Conservation (phyloP, 805 yeast species). For the Kodamaea restingae region DNA sequence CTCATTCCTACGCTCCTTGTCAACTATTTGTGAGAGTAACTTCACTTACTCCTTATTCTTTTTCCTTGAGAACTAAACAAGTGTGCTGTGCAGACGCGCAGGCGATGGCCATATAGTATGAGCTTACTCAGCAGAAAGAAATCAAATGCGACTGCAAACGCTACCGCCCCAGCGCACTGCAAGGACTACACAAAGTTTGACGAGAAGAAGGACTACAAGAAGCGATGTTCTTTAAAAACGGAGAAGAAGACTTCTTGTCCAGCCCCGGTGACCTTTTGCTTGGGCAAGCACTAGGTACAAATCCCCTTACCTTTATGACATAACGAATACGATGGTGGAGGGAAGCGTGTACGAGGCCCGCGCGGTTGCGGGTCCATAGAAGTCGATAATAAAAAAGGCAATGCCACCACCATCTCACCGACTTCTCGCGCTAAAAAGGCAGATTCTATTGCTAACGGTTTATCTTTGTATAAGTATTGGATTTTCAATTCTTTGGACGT, state of each 20-base stretch:
- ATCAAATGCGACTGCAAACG: conserved; percentile 4
- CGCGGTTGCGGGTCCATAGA: not conserved
- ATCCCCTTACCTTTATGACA: not conserved
- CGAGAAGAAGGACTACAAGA: conserved; percentile 44
- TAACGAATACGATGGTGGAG: conserved; percentile 2
- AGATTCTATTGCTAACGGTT: conserved; percentile 4
- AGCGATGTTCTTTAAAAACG: conserved; percentile 34
- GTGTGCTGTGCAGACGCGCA: conserved; percentile 1
- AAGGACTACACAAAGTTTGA: conserved; percentile 30
- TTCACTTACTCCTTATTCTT: not conserved
- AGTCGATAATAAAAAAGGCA: conserved; percentile 2
- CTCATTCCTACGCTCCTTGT: not conserved
- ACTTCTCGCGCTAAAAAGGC: conserved; percentile 2
- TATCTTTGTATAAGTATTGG: conserved; percentile 4
- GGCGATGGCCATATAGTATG: conserved; percentile 65
- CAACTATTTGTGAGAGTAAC: not conserved
- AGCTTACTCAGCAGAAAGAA: conserved; percentile 10
- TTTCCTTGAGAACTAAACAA: not conserved
- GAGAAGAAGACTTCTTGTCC: conserved; percentile 15
- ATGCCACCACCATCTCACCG: conserved; percentile 2
- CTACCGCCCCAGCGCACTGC: conserved; percentile 5
- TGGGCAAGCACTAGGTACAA: conserved; percentile 28
- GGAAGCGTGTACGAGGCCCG: conserved; percentile 1
- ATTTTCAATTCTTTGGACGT: conserved; percentile 1
- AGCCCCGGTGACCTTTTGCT: conserved; percentile 34